Evolutionary conservation across 2,329 filamentous ascomycete genomes (phyloP).

Genomic region (Cladophialophora chaetospira): DNA sequence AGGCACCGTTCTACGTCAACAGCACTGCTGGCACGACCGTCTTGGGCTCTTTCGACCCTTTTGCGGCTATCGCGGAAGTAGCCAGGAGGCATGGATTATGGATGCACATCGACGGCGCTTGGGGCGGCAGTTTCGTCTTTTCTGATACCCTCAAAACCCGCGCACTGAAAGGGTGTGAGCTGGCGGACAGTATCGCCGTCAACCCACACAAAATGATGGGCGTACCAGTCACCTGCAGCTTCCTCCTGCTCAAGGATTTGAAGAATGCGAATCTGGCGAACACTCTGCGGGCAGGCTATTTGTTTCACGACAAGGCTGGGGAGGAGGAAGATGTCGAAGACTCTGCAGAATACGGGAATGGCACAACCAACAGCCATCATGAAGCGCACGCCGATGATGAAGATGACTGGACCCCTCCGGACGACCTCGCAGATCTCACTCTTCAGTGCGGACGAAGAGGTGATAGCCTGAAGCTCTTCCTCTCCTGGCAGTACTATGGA

Average conservation of each 20-base stretch:
- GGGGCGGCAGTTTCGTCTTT: slow-evolving; percentile 86
- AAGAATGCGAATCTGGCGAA: slow-evolving; percentile 78
- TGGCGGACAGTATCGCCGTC: slow-evolving; percentile 79
- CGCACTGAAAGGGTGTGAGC: slow-evolving; percentile 70
- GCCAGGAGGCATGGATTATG: slow-evolving; percentile 75
- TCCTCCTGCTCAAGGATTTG: slow-evolving; percentile 78
- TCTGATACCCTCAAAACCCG: slow-evolving; percentile 58
- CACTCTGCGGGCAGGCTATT: slow-evolving; percentile 81
- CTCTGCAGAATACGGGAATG: slow-evolving; percentile 4
- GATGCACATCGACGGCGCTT: slow-evolving; percentile 90
- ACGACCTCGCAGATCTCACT: slow-evolving; percentile 89
- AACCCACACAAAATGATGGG: slow-evolving; percentile 99
- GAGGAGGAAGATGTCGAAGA: slow-evolving; percentile 37
- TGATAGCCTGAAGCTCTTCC: slow-evolving; percentile 82
- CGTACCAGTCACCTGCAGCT: slow-evolving; percentile 86
- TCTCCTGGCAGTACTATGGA: slow-evolving; percentile 90
- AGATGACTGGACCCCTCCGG: slow-evolving; percentile 60
- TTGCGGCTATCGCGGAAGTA: slow-evolving; percentile 68
- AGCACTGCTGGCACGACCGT: slow-evolving; percentile 95
- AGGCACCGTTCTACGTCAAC: slow-evolving; percentile 91
- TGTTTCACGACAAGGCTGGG: slow-evolving; percentile 66
- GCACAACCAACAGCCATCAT: not conserved
- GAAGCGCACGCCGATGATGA: not conserved
- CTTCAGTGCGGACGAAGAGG: slow-evolving; percentile 88
- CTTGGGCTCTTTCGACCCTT: slow-evolving; percentile 82